Evolutionary conservation across 495 filamentous ascomycete genomes (phyloP), one percentile per base, ranked within the genome.

Genomic region (Aspergillus incahuasiensis): DNA sequence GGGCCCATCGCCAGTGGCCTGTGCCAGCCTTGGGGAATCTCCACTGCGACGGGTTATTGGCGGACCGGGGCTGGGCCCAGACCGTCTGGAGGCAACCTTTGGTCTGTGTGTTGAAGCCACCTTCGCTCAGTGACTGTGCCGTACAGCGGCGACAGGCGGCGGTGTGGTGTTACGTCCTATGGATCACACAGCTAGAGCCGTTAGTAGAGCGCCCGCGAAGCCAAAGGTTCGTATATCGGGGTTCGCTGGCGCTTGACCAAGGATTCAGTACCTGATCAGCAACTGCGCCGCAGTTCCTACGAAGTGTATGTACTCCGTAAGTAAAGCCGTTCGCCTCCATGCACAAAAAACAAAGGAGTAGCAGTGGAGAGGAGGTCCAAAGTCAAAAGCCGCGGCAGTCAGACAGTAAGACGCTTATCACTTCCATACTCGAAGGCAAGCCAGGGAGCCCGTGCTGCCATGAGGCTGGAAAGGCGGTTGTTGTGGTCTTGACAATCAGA

Each of bases 21-120:
- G 25, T 28, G 25, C 4, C 25, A 35, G 32, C 9, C 32, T 35
- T 9, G 32, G 32, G 32, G 32, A 35, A 11, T 15, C 6, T 15
- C 32, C 32, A 35, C 12, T 15, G 8, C 32, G 8, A 12, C 32
- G 6, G 12, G 38, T 16, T 40, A 16, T 40, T 40, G 38, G 38
- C 13, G n/a, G 38, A n/a, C 16, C 38, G n/a, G n/a, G n/a, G 12
- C 41, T 24, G 48, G 59, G 55, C 58, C 59, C 38, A 45, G 59
- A 58, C 59, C 52, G 45, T 39, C 55, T 43, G 38, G 47, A 48
- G 52, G 47, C 59, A 58, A 62, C 59, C 40, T 52, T 58, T 58
- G 52, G 55, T 62, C 55, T 62, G 55, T 62, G 59, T 62, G 55
- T 56, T 30, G 13, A 19, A 34, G 25, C 51, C 24, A 44, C 51